Evolutionary conservation across 495 filamentous ascomycete species (phyloP), one percentile per base, ranked within the genome.

Genomic region (Astrothelium subdiscretum): DNA sequence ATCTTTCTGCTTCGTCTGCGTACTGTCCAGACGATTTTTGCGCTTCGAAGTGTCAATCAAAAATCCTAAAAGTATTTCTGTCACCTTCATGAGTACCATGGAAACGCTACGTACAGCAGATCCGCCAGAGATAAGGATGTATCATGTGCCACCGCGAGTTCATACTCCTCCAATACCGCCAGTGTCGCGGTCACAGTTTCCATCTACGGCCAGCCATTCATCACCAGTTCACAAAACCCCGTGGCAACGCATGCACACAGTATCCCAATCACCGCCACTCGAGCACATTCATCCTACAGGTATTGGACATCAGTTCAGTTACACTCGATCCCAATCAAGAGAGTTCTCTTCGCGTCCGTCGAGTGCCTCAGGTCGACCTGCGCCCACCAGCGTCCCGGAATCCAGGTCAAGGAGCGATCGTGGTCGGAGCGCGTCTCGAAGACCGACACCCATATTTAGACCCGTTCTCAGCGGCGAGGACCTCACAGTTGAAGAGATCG

Each of bases 401-500:
- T 54, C 48, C 3, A 54, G 48, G 15, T 54, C 48, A 0, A 54
- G 48, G 15, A 54, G 48, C 29, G 48, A 54, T 54, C 48, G 48
- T 26, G 48, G 29, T 29, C 48, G 48, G 15, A 54, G 48, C 24
- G 11, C 48, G 11, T 54, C 48, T 3, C 48, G 24, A 29, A 1
- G 24, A 29, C 48, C 48, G 11, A 8, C 3, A 10, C 57, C 26
- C 57, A 57, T 29, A 48, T 48, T 20, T 38, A 58, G 57, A 38
- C 10, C 4, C 31, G 24, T 32, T 22, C 31, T 31, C 5, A 15
- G 58, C 48, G 48, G 29, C 26, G 24, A 24, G 59, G 66, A 65
- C 22, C 67, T 73, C 61, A 62, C 63, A 18, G 48, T 74, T 32
- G 72, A 74, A 44, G 70, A 72, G 57, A 31, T 74, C n/a, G 20